These are phyloP conservation scores for Apiospora pterosperma DNA, from an alignment of 2,329 filamentous ascomycete genomes.

Conservation along the genomic window DNA sequence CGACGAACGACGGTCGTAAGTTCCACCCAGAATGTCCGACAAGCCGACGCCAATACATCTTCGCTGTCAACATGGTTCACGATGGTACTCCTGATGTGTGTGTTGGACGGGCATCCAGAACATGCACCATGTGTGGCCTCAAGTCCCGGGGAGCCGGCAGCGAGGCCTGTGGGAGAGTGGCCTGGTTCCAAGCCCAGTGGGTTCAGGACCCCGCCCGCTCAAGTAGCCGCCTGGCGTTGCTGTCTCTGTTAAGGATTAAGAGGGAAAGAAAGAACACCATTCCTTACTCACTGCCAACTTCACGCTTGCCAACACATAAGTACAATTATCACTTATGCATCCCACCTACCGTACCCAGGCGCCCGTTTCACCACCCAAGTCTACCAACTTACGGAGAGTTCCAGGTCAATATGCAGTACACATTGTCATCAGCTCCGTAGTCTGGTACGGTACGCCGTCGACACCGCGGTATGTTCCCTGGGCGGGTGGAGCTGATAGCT, in stretches of 20 bases:
- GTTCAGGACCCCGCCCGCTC: background rate
- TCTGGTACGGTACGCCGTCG: background rate
- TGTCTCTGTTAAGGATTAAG: too few species aligned
- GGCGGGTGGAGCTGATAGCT: background rate
- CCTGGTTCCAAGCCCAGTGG: background rate
- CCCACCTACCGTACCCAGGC: background rate
- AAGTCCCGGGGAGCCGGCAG: background rate
- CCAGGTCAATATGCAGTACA: background rate
- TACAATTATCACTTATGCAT: background rate
- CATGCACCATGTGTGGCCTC: background rate
- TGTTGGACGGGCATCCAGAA: background rate
- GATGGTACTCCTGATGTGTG: background rate
- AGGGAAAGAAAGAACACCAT: background rate
- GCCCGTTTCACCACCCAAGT: background rate
- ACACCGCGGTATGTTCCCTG: background rate
- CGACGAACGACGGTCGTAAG: conserved; percentile 1
- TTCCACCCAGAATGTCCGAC: background rate
- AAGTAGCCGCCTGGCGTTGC: background rate
- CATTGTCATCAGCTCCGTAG: background rate
- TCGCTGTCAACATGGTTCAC: background rate
- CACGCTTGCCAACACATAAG: background rate
- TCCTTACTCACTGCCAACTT: background rate
- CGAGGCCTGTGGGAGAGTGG: background rate
- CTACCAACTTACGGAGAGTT: background rate
- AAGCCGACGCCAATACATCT: too few species aligned